Evolutionary conservation across 257 asterid species (phyloP).

Genomic region (Rauvolfia tetraphylla): DNA sequence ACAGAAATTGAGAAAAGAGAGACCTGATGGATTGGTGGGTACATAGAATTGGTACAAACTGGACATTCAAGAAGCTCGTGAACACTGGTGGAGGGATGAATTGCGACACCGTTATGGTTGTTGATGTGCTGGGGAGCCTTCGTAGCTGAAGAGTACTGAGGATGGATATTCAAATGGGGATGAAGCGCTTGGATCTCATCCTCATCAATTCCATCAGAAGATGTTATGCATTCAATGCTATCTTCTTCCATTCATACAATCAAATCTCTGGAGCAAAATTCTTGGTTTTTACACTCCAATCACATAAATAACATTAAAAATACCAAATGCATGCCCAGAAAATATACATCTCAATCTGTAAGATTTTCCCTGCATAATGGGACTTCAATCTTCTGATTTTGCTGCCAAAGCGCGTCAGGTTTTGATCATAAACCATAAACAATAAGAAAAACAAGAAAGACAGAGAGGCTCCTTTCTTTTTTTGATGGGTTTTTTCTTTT

Average conservation of each 20-base stretch:
- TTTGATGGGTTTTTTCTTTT: slow-evolving; percentile 11
- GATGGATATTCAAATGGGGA: slow-evolving; percentile 23
- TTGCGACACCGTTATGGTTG: slow-evolving; percentile 14
- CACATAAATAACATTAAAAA: neutral
- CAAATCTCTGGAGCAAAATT: neutral
- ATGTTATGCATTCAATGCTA: slow-evolving; percentile 43
- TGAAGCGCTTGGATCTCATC: slow-evolving; percentile 34
- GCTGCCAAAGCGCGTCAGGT: neutral
- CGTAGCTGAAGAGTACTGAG: slow-evolving; percentile 32
- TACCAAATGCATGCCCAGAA: neutral
- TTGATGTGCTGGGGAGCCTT: slow-evolving; percentile 21
- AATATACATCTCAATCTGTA: neutral
- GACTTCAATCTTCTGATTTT: neutral
- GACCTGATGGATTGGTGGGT: slow-evolving; percentile 55
- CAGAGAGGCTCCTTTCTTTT: slow-evolving; percentile 13
- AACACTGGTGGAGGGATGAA: slow-evolving; percentile 32
- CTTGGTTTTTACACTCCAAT: neutral
- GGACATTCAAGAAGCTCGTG: slow-evolving; percentile 54
- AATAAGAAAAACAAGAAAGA: slow-evolving; percentile 7
- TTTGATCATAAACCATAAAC: slow-evolving; percentile 4
- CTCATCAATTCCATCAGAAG: slow-evolving; percentile 33
- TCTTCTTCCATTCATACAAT: slow-evolving; percentile 33
- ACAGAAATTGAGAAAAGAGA: slow-evolving; percentile 1
- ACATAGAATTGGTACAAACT: slow-evolving; percentile 49
- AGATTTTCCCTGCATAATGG: neutral